Base-by-base conservation (phyloP, 2,329 filamentous ascomycete species). In the Hypomyces rosellus region DNA sequence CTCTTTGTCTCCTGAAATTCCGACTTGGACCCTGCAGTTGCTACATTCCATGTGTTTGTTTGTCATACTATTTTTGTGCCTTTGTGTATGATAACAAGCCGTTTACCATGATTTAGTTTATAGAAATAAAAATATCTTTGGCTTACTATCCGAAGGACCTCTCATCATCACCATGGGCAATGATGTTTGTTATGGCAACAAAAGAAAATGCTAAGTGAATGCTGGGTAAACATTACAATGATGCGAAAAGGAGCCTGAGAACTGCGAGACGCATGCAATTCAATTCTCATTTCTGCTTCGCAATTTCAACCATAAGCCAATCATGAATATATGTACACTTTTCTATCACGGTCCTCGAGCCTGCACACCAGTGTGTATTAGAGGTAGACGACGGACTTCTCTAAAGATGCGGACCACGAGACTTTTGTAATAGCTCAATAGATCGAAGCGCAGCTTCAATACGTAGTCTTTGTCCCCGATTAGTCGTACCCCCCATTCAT, bases 311-410 rank as follows among this genome's bases (percentile, higher is more conserved):
- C 63, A 60, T 64, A 60, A 59, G 61, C 63, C 63, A 54, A 64
- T 66, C 66, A 67, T 64, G 62, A 41, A 63, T 64, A 66, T 69
- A 70, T 71, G 64, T 70, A 71, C 69, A 71, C 59, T 64, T 67
- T 52, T 65, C 61, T 60, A 60, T 61, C 65, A 65, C 59, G 48
- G 54, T 56, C 55, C 50, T 54, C 38, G 38, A 20, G 15, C 11
- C 38, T 20, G 38, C 38, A 41, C 20, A 15, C 38, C 38, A 20
- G 13, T 20, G 9, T 58, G 55, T 49, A 52, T 50, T 44, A 54
- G 12, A 36, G 48, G 36, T 22, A 41, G 36, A 30, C 37, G 37
- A 48, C 34, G 46, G 38, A 30, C 18, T 44, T 15, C 25, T 30
- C 25, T 30, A 30, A 30, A 30, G 15, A 39, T 33, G 18, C 39